These are phyloP conservation scores for Umbelopsis isabellina DNA, from an alignment of 192 early-diverging fungal species.

Conservation along the genomic window DNA sequence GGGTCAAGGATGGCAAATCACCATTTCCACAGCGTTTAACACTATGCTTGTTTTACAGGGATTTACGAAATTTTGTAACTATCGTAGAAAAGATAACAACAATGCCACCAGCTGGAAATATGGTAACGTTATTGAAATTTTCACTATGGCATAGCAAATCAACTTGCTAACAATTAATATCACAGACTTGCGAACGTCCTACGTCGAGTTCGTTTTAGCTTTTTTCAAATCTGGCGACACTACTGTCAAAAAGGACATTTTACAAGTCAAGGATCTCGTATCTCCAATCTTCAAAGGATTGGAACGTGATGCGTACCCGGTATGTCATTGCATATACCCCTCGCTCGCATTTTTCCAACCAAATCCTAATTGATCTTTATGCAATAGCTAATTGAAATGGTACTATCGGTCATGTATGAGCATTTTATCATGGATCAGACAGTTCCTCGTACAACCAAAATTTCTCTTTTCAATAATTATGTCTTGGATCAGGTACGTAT, in stretches of 20 bases:
- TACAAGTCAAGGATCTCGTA: constrained; percentile 75
- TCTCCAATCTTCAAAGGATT: constrained; percentile 71
- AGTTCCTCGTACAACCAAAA: constrained; percentile 59
- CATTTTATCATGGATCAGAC: constrained; percentile 67
- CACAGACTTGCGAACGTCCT: constrained; percentile 69
- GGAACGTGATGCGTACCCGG: constrained; percentile 66
- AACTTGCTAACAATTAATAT: background rate
- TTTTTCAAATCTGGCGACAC: constrained; percentile 76
- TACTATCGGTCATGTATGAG: constrained; percentile 58
- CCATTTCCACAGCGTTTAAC: constrained; percentile 9
- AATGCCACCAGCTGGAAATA: constrained; percentile 31
- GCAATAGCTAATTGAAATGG: constrained; percentile 52
- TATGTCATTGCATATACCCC: constrained; percentile 35
- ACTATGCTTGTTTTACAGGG: constrained; percentile 23
- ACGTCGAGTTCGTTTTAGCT: constrained; percentile 75
- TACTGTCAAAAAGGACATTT: constrained; percentile 65
- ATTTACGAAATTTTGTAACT: constrained; percentile 34
- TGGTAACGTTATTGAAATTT: constrained; percentile 18
- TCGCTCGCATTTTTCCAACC: background rate
- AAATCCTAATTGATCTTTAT: background rate
- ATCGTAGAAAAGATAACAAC: constrained; percentile 33
- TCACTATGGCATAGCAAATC: background rate
- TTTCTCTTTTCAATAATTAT: constrained; percentile 71
- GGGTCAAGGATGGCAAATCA: background rate
- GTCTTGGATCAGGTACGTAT: constrained; percentile 62